These are phyloP conservation scores for Allium fistulosum DNA, from an alignment of 106 monocot genomes.

Conservation along the genomic window DNA sequence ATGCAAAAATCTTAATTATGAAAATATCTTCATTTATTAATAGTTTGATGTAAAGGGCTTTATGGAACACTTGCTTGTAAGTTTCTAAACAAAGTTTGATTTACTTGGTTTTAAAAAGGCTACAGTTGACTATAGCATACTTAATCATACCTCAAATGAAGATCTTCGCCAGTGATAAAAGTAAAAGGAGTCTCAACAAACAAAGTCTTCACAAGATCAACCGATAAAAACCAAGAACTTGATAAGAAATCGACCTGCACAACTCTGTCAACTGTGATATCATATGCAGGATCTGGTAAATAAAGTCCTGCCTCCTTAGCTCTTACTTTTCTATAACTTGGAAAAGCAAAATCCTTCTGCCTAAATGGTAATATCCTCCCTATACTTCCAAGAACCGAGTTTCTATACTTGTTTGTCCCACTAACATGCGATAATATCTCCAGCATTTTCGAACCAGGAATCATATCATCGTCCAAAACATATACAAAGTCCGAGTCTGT, in stretches of 20 bases:
- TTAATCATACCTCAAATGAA: constrained; percentile 71
- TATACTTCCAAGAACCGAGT: constrained; percentile 81
- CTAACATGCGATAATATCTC: constrained; percentile 77
- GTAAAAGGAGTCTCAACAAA: constrained; percentile 89
- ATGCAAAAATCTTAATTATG: no score
- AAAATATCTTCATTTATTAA: no score
- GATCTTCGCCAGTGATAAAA: constrained; percentile 94
- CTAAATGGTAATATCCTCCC: constrained; percentile 87
- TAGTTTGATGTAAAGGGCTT: no score
- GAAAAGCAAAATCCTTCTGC: constrained; percentile 95
- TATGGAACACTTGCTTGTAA: no score
- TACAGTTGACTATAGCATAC: no score
- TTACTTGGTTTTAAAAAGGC: no score
- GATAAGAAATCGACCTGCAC: constrained; percentile 96
- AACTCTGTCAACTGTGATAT: constrained; percentile 67
- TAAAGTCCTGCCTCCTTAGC: constrained; percentile 93
- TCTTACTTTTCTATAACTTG: constrained; percentile 89
- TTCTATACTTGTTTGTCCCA: constrained; percentile 81
- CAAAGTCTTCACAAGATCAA: constrained; percentile 88
- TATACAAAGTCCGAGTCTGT: constrained; percentile 90
- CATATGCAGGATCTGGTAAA: constrained; percentile 92
- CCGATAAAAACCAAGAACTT: constrained; percentile 91
- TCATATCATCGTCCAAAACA: constrained; percentile 96
- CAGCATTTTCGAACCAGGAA: constrained; percentile 85
- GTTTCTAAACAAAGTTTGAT: no score